Base-by-base conservation (phyloP, 2,329 filamentous ascomycete genomes). In the Diplodia seriata region DNA sequence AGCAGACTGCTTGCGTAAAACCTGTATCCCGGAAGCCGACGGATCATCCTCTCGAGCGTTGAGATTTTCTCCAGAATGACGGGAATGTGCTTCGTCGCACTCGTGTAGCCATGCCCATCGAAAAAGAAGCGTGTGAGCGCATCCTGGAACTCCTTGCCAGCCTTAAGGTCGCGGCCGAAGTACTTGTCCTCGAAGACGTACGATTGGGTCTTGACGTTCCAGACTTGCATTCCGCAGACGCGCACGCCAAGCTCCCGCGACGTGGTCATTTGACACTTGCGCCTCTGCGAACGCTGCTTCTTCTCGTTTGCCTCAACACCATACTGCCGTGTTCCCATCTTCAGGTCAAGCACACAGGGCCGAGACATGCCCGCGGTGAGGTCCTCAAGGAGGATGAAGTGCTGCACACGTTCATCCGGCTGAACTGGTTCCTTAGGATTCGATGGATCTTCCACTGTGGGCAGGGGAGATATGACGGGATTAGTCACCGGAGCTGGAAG, bases 171-270 rank as follows among this genome's bases (percentile, higher is more conserved):
- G 66, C 95, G 90, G 1, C 95, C 95, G 76, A 93, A 97, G 79
- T 99, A 99, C 80, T 99, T 99, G 85, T 99, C 95, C 76, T 97
- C 91, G 76, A 98, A 99, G n/a, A 94, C 85, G 76, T 97, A 97
- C 56, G 87, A 89, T 75, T 96, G 89, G 43, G 89, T 90, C 71
- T 89, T 89, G 26, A 89, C 90, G 75, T 98, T 94, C 93, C 94
- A 99, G 1, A 97, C 93, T 77, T 99, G 95, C 81, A 99, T 90
- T 4, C 95, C 95, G 76, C 95, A 99, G 4, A 99, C 90, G 23
- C 95, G 89, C 2, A 99, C 95, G 4, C 95, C 95, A 0, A 99
- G 86, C 77, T 96, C 90, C 69, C 90, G 89, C 8, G 95, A 98
- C 0, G 95, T 99, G 0, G 95, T 99, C 70, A 87, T 90, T 71